A percentile compares a stretch with the other conserved stretches of the same genome.
Conservation (phyloP, 2,329 filamentous ascomycete species). For the Hypoxylon sp. region DNA sequence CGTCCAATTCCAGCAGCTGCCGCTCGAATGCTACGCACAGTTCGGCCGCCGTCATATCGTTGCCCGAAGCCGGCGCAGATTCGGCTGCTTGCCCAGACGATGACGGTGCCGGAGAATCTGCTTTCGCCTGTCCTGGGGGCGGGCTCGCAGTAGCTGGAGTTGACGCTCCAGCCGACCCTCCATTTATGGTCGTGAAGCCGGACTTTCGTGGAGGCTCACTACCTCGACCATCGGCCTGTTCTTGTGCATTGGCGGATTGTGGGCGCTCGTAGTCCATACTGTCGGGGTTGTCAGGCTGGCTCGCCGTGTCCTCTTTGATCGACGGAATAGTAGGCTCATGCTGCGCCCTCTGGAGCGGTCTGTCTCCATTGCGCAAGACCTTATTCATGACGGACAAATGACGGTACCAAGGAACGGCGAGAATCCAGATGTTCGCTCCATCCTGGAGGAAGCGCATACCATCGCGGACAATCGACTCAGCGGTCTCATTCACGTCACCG, state of each 20-base stretch:
- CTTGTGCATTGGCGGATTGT: constrained; percentile 52
- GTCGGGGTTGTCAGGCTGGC: constrained; percentile 68
- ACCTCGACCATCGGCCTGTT: constrained; percentile 59
- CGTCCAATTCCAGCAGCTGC: constrained; percentile 71
- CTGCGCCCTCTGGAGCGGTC: constrained; percentile 51
- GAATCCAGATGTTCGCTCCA: constrained; percentile 70
- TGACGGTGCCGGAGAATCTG: constrained; percentile 52
- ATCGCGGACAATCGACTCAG: constrained; percentile 68
- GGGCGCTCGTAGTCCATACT: constrained; percentile 70
- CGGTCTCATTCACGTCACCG: constrained; percentile 68
- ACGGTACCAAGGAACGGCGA: constrained; percentile 71
- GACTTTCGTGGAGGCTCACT: constrained; percentile 69
- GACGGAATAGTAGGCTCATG: constrained; percentile 55
- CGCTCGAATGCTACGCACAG: constrained; percentile 71
- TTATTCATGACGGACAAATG: constrained; percentile 73
- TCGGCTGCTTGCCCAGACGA: constrained; percentile 48
- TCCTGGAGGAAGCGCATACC: constrained; percentile 71
- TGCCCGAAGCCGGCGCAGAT: constrained; percentile 47
- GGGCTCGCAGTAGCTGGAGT: constrained; percentile 64
- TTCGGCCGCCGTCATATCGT: constrained; percentile 70
- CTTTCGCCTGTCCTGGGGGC: constrained; percentile 57
- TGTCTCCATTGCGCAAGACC: constrained; percentile 68
- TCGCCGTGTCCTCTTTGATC: constrained; percentile 68
- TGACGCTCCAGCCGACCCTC: constrained; percentile 63
- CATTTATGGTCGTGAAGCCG: constrained; percentile 71